These are phyloP conservation scores for Amaranthus hypochondriacus DNA, from an alignment of 148 eudicot species.

Conservation along the genomic window DNA sequence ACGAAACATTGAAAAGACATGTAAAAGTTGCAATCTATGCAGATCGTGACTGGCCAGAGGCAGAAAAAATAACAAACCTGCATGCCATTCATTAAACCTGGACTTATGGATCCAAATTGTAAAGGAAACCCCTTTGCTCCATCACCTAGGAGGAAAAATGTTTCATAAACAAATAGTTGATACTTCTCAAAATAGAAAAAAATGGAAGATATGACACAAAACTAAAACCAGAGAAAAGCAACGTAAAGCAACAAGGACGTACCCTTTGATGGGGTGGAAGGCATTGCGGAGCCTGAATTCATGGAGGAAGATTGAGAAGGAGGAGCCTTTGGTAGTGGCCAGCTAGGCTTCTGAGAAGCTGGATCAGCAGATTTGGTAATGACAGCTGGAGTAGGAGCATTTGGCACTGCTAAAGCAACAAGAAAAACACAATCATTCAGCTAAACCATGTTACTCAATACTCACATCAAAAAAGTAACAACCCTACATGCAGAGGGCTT, in stretches of 20 bases:
- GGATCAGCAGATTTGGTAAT: conserved; percentile 35
- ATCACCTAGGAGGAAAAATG: conserved; percentile 41
- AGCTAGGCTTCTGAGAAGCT: conserved; percentile 38
- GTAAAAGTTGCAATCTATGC: background rate
- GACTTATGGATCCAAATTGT: conserved; percentile 87
- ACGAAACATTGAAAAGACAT: background rate
- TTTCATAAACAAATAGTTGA: background rate
- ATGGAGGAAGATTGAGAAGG: conserved; percentile 38
- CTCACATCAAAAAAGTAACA: background rate
- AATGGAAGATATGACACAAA: background rate
- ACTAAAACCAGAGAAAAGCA: background rate
- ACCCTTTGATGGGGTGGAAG: conserved; percentile 81
- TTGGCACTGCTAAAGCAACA: conserved; percentile 37
- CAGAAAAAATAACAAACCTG: conserved; percentile 45
- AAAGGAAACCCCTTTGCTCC: conserved; percentile 53
- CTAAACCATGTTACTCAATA: background rate
- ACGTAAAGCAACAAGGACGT: conserved; percentile 10
- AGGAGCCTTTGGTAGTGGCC: conserved; percentile 52
- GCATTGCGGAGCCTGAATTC: conserved; percentile 39
- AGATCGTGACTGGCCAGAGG: background rate
- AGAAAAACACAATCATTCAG: background rate
- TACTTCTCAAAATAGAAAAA: background rate
- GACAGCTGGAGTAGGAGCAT: conserved; percentile 28
- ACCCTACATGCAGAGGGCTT: background rate
- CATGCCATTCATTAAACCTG: conserved; percentile 78